A percentile compares a stretch with the other conserved stretches of the same genome.
These are phyloP conservation scores for Daldinia vernicosa DNA, from an alignment of 495 filamentous ascomycete species.

Conservation along the genomic window DNA sequence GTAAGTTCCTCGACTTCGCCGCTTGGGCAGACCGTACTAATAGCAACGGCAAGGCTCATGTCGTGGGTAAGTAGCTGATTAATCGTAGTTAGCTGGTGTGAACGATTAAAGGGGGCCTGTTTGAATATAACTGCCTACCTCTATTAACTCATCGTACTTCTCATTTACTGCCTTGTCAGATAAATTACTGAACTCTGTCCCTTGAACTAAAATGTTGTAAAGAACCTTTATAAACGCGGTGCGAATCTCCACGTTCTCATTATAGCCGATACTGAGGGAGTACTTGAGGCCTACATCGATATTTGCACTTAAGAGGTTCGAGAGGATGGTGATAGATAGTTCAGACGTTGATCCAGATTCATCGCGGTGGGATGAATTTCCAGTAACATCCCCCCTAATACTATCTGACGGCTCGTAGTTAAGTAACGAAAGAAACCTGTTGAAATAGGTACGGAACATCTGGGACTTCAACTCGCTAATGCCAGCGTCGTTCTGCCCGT, in stretches of 20 bases:
- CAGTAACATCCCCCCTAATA: slow-evolving; percentile 44
- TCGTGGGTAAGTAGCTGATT: slow-evolving; percentile 66
- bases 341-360: slow-evolving; percentile 62
- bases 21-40: slow-evolving; percentile 70
- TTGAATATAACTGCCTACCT: slow-evolving; percentile 49
- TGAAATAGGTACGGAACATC: slow-evolving; percentile 75
- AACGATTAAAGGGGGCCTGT: background rate
- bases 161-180: slow-evolving; percentile 70
- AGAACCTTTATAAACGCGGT: slow-evolving; percentile 74
- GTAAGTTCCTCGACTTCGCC: slow-evolving; percentile 72
- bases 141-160: slow-evolving; percentile 69
- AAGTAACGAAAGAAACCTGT: slow-evolving; percentile 67
- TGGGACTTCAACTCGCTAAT: slow-evolving; percentile 69
- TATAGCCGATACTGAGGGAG: slow-evolving; percentile 70
- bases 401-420: slow-evolving; percentile 63
- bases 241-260: slow-evolving; percentile 70
- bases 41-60: slow-evolving; percentile 65
- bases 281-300: slow-evolving; percentile 74
- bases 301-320: slow-evolving; percentile 72
- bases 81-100: slow-evolving; percentile 6
- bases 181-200: slow-evolving; percentile 71
- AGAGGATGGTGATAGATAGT: slow-evolving; percentile 69
- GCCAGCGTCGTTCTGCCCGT: slow-evolving; percentile 67
- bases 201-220: slow-evolving; percentile 72
- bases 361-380: slow-evolving; percentile 47